Conservation (phyloP, 805 yeast species). For the Candida loeiensis region DNA sequence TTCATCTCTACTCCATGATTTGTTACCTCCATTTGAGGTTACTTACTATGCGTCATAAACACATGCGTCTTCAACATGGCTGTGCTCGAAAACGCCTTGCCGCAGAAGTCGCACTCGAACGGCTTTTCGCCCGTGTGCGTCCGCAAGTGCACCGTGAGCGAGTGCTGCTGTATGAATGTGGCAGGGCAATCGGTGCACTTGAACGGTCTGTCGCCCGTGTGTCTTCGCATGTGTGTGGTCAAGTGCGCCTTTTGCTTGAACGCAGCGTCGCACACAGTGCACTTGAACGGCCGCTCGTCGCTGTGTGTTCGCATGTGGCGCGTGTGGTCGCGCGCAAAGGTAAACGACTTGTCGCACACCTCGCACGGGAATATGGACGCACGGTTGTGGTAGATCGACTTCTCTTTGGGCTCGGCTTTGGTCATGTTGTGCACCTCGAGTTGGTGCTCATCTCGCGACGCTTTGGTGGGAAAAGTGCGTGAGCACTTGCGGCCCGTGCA, state of each 20-base stretch:
- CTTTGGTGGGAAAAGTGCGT: constrained; percentile 14
- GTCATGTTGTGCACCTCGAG: constrained; percentile 4
- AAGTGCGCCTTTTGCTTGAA: constrained; percentile 36
- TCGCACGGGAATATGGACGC: constrained; percentile 17
- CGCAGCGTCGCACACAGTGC: constrained; percentile 49
- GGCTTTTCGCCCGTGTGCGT: constrained; percentile 79
- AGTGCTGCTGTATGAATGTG: constrained; percentile 18
- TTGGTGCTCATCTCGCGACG: constrained; percentile 7
- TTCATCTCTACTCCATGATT: not conserved
- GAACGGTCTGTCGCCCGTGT: constrained; percentile 15
- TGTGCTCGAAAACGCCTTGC: constrained; percentile 59
- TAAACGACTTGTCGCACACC: constrained; percentile 19
- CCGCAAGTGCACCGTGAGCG: constrained; percentile 21
- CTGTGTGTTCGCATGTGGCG: constrained; percentile 58
- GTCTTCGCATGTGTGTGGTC: constrained; percentile 3
- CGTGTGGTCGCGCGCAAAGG: constrained; percentile 26
- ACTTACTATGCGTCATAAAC: constrained; percentile 4
- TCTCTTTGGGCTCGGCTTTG: not conserved
- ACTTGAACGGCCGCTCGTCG: constrained; percentile 53
- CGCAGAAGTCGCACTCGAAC: constrained; percentile 67
- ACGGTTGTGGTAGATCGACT: constrained; percentile 14
- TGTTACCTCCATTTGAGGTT: no score
- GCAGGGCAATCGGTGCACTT: constrained; percentile 5
- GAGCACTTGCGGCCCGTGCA: constrained; percentile 14
- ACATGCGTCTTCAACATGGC: constrained; percentile 8